Percentiles rank a stretch among this genome's conserved stretches.
Evolutionary conservation across 2,329 filamentous ascomycete genomes (phyloP).

Genomic region (Sporothrix globosa): DNA sequence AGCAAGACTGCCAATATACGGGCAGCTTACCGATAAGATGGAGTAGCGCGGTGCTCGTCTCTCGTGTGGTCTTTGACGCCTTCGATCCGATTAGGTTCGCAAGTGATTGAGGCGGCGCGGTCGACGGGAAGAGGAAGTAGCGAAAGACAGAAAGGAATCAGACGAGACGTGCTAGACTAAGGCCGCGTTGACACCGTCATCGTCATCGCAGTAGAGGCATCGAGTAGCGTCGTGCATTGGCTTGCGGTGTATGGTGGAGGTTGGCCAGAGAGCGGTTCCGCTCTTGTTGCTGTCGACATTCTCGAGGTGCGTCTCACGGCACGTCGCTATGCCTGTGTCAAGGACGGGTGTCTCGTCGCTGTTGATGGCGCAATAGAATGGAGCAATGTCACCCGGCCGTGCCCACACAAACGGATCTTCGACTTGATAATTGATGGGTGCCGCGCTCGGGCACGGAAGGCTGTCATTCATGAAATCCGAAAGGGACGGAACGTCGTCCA

Average conservation of each 20-base stretch:
- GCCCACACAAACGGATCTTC: slow-evolving; percentile 5
- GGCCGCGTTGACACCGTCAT: background rate
- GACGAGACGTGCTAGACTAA: background rate
- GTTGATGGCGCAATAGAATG: background rate
- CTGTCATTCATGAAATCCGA: background rate
- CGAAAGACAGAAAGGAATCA: background rate
- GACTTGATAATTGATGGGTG: background rate
- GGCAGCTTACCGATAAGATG: background rate
- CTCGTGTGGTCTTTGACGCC: background rate
- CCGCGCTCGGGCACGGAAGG: background rate
- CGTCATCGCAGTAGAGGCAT: background rate
- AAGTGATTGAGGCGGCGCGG: too few species aligned
- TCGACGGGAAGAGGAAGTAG: background rate
- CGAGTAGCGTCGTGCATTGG: background rate
- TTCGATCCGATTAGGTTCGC: background rate
- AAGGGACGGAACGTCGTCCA: background rate
- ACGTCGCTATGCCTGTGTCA: background rate
- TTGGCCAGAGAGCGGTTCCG: slow-evolving; percentile 13
- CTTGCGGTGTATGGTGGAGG: background rate
- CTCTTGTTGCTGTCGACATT: background rate
- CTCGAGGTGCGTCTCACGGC: background rate
- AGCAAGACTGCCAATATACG: slow-evolving; percentile 1
- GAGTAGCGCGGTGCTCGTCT: slow-evolving; percentile 1
- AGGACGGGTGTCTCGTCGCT: background rate
- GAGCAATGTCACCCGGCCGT: background rate